Percentiles rank a stretch among this genome's conserved stretches.
Conservation (phyloP, 1,284 basidiomycete species). For the Salmacisia buchloeana region DNA sequence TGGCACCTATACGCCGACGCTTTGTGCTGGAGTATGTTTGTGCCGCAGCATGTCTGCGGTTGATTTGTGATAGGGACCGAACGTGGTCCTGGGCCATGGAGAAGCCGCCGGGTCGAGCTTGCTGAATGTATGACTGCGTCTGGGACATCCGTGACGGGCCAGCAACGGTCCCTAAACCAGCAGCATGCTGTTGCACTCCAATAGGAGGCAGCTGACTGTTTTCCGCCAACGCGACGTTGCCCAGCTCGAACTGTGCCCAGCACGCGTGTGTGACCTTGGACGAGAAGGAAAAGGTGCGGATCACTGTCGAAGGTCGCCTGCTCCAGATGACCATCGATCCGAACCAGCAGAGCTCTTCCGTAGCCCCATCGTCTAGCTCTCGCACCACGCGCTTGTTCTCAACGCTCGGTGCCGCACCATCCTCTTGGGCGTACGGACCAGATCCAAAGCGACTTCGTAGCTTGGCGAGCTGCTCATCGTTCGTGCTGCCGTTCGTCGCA, state of each 20-base stretch:
- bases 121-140: background rate
- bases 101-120: slow-evolving; percentile 8
- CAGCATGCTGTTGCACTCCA: background rate
- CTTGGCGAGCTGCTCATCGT: no score
- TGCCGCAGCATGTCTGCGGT: no score
- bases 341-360: slow-evolving; percentile 30
- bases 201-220: background rate
- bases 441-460: no score
- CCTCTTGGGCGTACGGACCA: no score
- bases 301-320: slow-evolving; percentile 17
- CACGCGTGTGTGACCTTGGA: slow-evolving; percentile 29
- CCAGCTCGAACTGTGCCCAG: slow-evolving; percentile 27
- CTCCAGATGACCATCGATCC: slow-evolving; percentile 28
- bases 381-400: background rate
- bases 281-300: slow-evolving; percentile 29
- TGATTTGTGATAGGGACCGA: slow-evolving; percentile 4
- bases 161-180: no score
- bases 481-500: no score
- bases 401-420: background rate
- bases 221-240: background rate
- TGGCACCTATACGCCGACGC: background rate
- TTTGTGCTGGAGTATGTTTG: no score
- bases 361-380: background rate
- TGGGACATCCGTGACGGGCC: no score
- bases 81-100: background rate